Evolutionary conservation across 768 basidiomycete genomes (phyloP).

Genomic region (Amanita rubescens): DNA sequence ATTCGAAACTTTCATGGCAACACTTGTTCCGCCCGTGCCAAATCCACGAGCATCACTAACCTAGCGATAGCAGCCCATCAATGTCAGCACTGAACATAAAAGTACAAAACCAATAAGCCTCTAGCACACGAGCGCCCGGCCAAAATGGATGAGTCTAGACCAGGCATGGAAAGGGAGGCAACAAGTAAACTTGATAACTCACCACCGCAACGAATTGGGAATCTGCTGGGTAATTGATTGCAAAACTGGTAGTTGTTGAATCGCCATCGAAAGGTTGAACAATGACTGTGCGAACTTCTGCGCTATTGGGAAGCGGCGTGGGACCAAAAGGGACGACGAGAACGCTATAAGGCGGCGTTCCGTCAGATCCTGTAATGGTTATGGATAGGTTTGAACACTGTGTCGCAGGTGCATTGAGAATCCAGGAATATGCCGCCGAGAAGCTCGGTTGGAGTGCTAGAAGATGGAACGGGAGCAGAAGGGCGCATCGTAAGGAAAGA

Average conservation of each 20-base stretch:
- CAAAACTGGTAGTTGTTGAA: constrained; percentile 37
- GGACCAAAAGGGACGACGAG: constrained; percentile 64
- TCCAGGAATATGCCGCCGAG: constrained; percentile 37
- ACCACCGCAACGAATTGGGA: constrained; percentile 59
- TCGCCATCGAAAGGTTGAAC: constrained; percentile 43
- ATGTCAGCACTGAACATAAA: not conserved
- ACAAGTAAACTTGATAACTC: not conserved
- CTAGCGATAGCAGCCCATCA: constrained; percentile 11
- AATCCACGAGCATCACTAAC: constrained; percentile 36
- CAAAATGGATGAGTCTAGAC: not conserved
- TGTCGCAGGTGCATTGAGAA: constrained; percentile 37
- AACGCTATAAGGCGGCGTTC: constrained; percentile 58
- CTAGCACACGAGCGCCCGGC: too few relatives aligned
- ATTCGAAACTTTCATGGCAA: constrained; percentile 43
- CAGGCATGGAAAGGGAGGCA: constrained; percentile 3
- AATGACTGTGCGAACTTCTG: constrained; percentile 57
- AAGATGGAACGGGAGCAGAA: constrained; percentile 10
- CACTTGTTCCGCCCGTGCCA: constrained; percentile 70
- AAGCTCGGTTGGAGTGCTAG: constrained; percentile 20
- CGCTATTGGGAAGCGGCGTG: constrained; percentile 48
- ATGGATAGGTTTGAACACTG: constrained; percentile 65
- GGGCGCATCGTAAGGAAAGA: constrained; percentile 6
- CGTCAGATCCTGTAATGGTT: constrained; percentile 44
- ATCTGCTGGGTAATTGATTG: constrained; percentile 55
- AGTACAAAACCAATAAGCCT: too few relatives aligned